Conservation (phyloP, 305 asterid species). For the Fraxinus ornus region DNA sequence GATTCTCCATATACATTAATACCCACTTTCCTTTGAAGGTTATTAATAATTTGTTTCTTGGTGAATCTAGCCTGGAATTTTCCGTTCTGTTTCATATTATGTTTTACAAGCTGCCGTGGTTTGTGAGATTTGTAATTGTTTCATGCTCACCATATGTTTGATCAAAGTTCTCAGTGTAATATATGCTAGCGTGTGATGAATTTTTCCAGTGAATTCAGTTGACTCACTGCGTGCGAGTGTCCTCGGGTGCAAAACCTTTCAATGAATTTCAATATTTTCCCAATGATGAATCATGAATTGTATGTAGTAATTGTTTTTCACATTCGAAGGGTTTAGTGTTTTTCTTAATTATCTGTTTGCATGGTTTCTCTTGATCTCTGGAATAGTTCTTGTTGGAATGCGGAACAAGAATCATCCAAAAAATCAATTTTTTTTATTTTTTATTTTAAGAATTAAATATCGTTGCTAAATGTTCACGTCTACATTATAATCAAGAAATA, state of each 20-base stretch:
- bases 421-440: too few species aligned
- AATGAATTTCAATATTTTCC: background rate
- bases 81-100: background rate
- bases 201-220: background rate
- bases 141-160: background rate
- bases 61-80: background rate
- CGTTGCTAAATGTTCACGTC: too few species aligned
- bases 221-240: background rate
- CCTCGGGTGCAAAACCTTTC: background rate
- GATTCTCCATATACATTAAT: background rate
- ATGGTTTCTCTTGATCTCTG: background rate
- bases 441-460: too few species aligned
- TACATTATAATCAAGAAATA: too few species aligned
- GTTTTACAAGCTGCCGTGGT: background rate
- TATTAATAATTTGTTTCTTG: background rate
- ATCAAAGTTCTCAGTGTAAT: background rate
- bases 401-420: too few species aligned
- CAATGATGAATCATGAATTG: background rate
- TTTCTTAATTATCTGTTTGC: background rate
- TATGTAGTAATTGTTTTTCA: background rate
- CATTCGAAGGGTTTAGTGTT: background rate
- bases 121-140: background rate
- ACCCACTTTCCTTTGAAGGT: background rate
- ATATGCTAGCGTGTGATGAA: background rate
- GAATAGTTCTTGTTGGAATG: background rate